phyloP scores from a whole-genome alignment of 1,139 yeast species.

The Geotrichum phurueaensis region DNA sequence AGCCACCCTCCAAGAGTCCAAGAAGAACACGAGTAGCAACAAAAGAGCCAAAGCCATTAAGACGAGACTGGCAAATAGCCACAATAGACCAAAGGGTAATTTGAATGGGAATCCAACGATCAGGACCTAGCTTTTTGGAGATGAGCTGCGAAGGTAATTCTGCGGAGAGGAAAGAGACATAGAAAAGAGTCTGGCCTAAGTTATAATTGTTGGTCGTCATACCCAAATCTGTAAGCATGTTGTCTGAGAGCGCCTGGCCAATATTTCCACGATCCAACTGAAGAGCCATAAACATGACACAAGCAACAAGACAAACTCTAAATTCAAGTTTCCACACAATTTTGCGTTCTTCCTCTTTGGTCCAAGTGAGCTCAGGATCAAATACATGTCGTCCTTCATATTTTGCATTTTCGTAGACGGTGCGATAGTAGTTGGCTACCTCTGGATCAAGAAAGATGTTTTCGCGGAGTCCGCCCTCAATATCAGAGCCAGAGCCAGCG shows the following conservation, averaged over 20 bases:
- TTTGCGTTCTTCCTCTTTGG: constrained; percentile 40
- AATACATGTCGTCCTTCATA: constrained; percentile 44
- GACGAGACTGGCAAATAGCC: constrained; percentile 42
- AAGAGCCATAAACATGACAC: constrained; percentile 42
- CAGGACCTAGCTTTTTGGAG: constrained; percentile 48
- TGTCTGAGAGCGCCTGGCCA: constrained; percentile 47
- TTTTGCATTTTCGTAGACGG: constrained; percentile 39
- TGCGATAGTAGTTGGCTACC: constrained; percentile 39
- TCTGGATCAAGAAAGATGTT: constrained; percentile 19
- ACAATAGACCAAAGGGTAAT: constrained; percentile 44
- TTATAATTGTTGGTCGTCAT: constrained; percentile 47
- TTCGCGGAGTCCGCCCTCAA: neutral
- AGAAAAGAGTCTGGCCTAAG: constrained; percentile 43
- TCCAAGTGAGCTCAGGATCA: constrained; percentile 46
- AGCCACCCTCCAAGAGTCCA: constrained; percentile 49
- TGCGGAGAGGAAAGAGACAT: constrained; percentile 42
- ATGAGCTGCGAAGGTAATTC: constrained; percentile 51
- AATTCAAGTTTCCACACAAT: constrained; percentile 41
- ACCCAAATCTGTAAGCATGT: constrained; percentile 41
- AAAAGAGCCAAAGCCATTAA: constrained; percentile 35
- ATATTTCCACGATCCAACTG: constrained; percentile 47
- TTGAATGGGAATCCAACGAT: constrained; percentile 48
- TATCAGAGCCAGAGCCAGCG: constrained; percentile 20
- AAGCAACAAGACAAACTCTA: constrained; percentile 40
- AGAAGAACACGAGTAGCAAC: constrained; percentile 42